These are phyloP conservation scores for Leucocoprinus birnbaumii DNA, from an alignment of 768 basidiomycete species.

Conservation along the genomic window DNA sequence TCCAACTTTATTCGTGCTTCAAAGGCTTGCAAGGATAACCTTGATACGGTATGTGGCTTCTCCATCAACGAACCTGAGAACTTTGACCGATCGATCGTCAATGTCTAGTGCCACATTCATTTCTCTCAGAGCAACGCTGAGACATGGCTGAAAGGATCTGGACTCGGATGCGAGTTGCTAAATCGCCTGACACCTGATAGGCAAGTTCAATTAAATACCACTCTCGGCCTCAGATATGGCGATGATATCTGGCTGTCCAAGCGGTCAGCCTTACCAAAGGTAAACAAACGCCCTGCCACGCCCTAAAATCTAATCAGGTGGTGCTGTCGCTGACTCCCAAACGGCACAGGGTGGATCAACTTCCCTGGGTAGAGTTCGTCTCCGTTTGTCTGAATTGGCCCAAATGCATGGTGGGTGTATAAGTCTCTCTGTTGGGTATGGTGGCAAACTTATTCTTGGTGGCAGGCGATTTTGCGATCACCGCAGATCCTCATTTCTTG, in stretches of 20 bases:
- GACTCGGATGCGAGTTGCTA: constrained; percentile 17
- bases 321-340: constrained; percentile 13
- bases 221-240: constrained; percentile 42
- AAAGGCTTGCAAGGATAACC: constrained; percentile 8
- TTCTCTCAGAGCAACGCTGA: constrained; percentile 5
- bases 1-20: constrained; percentile 40
- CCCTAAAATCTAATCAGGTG: constrained; percentile 15
- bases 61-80: background rate
- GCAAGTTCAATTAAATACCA: constrained; percentile 14
- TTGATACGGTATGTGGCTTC: constrained; percentile 4
- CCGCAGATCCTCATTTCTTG: constrained; percentile 72
- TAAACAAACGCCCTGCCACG: constrained; percentile 28
- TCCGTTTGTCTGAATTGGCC: constrained; percentile 65
- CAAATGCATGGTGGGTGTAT: constrained; percentile 53
- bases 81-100: constrained; percentile 2
- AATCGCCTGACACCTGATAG: constrained; percentile 33
- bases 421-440: constrained; percentile 5
- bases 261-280: constrained; percentile 51
- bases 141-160: constrained; percentile 13
- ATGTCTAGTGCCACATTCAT: constrained; percentile 10
- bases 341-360: constrained; percentile 78
- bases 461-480: constrained; percentile 54
- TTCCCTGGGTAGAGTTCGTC: constrained; percentile 66
- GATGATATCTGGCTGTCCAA: constrained; percentile 58
- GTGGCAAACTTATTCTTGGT: constrained; percentile 10